Evolutionary conservation across 805 yeast genomes (phyloP).

Genomic region (Yamadazyma nakazawae): DNA sequence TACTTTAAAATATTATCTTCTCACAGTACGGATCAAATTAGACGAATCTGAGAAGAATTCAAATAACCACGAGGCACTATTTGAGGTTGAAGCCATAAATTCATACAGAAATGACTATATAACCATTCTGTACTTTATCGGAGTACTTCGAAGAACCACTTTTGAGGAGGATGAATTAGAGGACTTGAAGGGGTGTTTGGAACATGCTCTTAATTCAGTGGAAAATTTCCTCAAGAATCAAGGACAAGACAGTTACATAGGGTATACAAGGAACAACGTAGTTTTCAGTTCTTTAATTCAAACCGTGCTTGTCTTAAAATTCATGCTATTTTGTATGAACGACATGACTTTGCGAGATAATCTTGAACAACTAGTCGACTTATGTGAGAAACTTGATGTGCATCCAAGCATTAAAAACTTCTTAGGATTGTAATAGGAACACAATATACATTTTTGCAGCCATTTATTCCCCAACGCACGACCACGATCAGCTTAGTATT

Average conservation of each 20-base stretch:
- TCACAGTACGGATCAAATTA: conserved; percentile 4
- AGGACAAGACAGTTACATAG: conserved; percentile 5
- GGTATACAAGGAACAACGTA: conserved; percentile 4
- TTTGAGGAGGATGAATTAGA: not conserved
- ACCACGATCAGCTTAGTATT: not conserved
- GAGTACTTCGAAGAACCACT: not conserved
- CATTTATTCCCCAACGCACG: not conserved
- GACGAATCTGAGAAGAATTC: not conserved
- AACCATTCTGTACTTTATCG: not conserved
- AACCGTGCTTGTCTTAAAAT: not conserved
- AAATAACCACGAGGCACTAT: conserved; percentile 1
- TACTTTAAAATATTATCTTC: not conserved
- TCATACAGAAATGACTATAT: conserved; percentile 49
- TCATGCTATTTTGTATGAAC: not conserved
- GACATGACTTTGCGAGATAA: not conserved
- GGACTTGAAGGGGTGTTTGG: not conserved
- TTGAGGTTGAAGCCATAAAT: conserved; percentile 29
- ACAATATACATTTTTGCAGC: not conserved
- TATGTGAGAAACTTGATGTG: not conserved
- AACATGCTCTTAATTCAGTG: not conserved
- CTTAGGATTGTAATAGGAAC: not conserved
- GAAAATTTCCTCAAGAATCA: not conserved
- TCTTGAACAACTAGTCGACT: not conserved
- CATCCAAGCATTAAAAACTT: not conserved
- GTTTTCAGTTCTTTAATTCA: conserved; percentile 5